A percentile compares a stretch with the other conserved stretches of the same genome.
These are phyloP conservation scores for Trifolium repens DNA, from an alignment of 306 rosid genomes.

Conservation along the genomic window DNA sequence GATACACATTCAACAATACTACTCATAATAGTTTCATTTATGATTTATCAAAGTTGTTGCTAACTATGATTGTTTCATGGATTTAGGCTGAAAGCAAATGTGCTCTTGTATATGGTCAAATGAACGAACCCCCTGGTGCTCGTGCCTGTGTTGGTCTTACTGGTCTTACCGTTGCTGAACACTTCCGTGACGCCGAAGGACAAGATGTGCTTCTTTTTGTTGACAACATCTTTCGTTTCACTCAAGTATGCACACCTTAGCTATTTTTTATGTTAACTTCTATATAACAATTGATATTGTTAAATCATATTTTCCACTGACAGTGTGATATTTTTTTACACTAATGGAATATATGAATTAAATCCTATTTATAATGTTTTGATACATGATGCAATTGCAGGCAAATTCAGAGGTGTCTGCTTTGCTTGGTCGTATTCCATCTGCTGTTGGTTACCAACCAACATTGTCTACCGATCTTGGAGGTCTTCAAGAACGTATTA, in stretches of 20 bases:
- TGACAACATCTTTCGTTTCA: constrained; percentile 97
- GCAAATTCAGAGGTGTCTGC: constrained; percentile 99
- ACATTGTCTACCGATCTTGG: constrained; percentile 98
- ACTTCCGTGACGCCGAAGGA: constrained; percentile 97
- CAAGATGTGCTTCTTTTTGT: constrained; percentile 99
- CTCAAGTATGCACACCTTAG: constrained; percentile 55
- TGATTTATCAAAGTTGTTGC: neutral
- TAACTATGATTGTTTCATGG: constrained; percentile 7
- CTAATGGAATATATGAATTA: no score
- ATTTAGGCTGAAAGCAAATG: constrained; percentile 90
- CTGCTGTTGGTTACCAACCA: constrained; percentile 99
- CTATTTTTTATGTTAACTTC: neutral
- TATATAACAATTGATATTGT: neutral
- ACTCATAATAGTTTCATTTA: neutral
- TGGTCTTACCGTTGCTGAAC: constrained; percentile 93
- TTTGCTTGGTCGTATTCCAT: constrained; percentile 98
- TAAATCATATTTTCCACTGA: no score
- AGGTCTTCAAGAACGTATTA: constrained; percentile 97
- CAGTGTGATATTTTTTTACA: no score
- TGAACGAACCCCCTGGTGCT: constrained; percentile 99
- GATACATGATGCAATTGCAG: constrained; percentile 46
- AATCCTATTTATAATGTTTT: no score
- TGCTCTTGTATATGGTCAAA: constrained; percentile 98
- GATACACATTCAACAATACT: neutral
- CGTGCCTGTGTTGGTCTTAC: constrained; percentile 99